These are phyloP conservation scores for Trematosphaeria pertusa DNA, from an alignment of 2,329 filamentous ascomycete genomes.

Conservation along the genomic window DNA sequence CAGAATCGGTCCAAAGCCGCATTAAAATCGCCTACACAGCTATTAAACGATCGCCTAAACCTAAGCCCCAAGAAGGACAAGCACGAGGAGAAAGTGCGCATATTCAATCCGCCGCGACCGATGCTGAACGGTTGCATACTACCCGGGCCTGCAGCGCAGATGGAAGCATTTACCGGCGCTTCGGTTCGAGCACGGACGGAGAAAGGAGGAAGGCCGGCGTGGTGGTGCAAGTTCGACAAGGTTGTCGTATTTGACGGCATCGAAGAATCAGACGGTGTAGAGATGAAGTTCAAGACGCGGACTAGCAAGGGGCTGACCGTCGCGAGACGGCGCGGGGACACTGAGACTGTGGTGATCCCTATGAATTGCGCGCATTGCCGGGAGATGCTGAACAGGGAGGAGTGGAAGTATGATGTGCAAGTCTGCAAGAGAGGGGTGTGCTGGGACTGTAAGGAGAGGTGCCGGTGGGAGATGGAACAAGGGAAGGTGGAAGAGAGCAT, in stretches of 20 bases:
- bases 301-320: constrained; percentile 41
- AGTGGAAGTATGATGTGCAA: constrained; percentile 45
- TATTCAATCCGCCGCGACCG: constrained; percentile 35
- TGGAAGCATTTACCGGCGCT: constrained; percentile 32
- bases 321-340: constrained; percentile 35
- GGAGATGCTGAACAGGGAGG: constrained; percentile 40
- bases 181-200: constrained; percentile 38
- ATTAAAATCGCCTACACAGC: constrained; percentile 40
- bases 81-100: constrained; percentile 26
- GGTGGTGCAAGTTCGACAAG: constrained; percentile 47
- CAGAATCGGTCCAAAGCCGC: constrained; percentile 36
- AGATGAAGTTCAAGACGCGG: constrained; percentile 26
- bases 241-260: constrained; percentile 43
- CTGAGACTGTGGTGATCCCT: constrained; percentile 40
- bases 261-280: constrained; percentile 16
- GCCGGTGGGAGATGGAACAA: constrained; percentile 38
- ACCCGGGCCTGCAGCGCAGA: constrained; percentile 30
- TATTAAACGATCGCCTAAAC: constrained; percentile 38
- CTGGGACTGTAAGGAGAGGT: constrained; percentile 44
- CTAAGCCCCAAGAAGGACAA: constrained; percentile 26
- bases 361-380: constrained; percentile 41
- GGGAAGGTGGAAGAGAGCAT: constrained; percentile 8
- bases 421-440: constrained; percentile 42
- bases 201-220: constrained; percentile 28
- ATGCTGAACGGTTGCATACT: constrained; percentile 38